Conservation (phyloP, 257 asterid species). For the Nemophila menziesii region DNA sequence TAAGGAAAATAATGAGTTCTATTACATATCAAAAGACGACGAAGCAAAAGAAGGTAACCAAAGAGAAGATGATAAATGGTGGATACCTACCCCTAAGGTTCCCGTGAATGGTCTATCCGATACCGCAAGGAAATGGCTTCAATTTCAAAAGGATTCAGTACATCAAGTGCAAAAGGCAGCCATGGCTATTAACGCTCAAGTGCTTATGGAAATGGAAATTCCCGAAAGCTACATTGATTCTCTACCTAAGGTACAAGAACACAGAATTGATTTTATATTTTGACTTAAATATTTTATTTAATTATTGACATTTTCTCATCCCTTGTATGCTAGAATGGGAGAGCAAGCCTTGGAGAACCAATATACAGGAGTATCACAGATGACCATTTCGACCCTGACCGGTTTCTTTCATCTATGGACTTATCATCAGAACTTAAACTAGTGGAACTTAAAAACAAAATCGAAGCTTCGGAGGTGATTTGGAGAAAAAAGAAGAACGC, state of each 20-base stretch:
- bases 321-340: slow-evolving; percentile 44
- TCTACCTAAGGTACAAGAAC: slow-evolving; percentile 65
- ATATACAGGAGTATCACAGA: slow-evolving; percentile 76
- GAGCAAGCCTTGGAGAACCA: slow-evolving; percentile 74
- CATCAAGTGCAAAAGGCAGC: slow-evolving; percentile 89
- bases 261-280: background rate
- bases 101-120: slow-evolving; percentile 64
- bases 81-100: slow-evolving; percentile 87
- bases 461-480: slow-evolving; percentile 79
- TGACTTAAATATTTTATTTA: background rate
- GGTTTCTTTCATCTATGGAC: slow-evolving; percentile 46
- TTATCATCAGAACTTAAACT: slow-evolving; percentile 74
- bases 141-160: slow-evolving; percentile 67
- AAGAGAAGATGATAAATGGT: slow-evolving; percentile 67
- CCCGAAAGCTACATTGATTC: slow-evolving; percentile 80
- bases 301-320: background rate
- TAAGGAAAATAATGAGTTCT: slow-evolving; percentile 59
- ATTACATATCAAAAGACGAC: slow-evolving; percentile 34
- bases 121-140: slow-evolving; percentile 56
- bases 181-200: slow-evolving; percentile 75
- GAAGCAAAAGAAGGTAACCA: slow-evolving; percentile 25
- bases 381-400: slow-evolving; percentile 60
- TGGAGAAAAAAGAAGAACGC: slow-evolving; percentile 79
- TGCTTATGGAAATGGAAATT: slow-evolving; percentile 61
- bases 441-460: slow-evolving; percentile 69